Percentiles rank a stretch among this genome's conserved stretches.
Conservation (phyloP, 139 green algal genomes). For the Astrephomene gubernaculifera region DNA sequence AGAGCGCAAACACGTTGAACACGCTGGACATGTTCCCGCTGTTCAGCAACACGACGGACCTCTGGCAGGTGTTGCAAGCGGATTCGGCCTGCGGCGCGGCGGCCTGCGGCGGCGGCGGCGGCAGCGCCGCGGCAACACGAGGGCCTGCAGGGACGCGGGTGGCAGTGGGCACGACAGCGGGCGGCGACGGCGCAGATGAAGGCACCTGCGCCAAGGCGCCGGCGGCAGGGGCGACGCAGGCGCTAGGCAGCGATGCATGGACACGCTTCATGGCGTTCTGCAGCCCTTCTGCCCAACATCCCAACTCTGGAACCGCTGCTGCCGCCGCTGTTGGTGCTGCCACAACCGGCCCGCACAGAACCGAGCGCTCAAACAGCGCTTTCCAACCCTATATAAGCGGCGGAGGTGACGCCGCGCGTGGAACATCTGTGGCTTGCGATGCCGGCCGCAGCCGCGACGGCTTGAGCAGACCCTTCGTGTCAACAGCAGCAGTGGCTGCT, state of each 20-base stretch:
- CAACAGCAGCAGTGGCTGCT: no score
- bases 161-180: background rate
- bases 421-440: background rate
- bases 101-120: no score
- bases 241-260: background rate
- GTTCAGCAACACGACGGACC: slow-evolving; percentile 18
- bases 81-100: background rate
- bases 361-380: background rate
- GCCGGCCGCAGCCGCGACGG: no score
- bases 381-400: background rate
- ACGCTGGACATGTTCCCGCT: slow-evolving; percentile 16
- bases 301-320: background rate
- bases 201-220: no score
- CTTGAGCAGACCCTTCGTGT: no score
- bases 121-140: background rate
- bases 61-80: background rate
- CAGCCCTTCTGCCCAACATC: background rate
- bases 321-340: background rate
- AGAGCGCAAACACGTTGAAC: background rate
- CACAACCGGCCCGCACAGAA: background rate
- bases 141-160: background rate
- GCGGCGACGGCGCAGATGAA: background rate
- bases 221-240: no score
- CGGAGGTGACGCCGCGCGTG: background rate
- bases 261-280: slow-evolving; percentile 13